Conservation (phyloP, 176 grass and related monocot species). For the Chloris gayana region DNA sequence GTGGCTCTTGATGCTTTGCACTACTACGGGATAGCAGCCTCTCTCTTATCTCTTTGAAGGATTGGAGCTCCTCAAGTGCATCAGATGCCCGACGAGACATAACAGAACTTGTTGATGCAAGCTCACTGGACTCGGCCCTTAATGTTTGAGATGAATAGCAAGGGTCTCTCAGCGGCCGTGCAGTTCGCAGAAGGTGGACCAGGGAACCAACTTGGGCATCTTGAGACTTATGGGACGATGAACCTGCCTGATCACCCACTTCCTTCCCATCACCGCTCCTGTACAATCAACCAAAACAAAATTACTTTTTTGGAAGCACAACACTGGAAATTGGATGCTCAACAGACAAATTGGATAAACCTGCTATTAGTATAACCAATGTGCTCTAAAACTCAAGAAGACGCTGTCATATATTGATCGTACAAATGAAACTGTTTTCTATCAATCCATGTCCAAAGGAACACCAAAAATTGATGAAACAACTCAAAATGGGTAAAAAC, state of each 20-base stretch:
- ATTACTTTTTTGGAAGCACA: not conserved
- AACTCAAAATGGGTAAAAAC: not conserved
- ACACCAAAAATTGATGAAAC: not conserved
- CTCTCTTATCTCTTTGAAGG: conserved; percentile 71
- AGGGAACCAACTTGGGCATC: conserved; percentile 79
- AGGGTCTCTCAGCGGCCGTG: conserved; percentile 63
- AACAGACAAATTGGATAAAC: not conserved
- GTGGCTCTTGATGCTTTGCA: conserved; percentile 35
- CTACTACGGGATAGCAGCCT: conserved; percentile 61
- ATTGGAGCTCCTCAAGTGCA: conserved; percentile 69
- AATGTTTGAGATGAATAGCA: conserved; percentile 56
- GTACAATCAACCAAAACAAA: not conserved
- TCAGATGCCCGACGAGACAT: conserved; percentile 68
- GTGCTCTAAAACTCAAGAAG: not conserved
- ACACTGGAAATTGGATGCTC: not conserved
- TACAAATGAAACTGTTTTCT: conserved; percentile 14
- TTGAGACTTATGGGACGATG: conserved; percentile 79
- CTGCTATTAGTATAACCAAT: not conserved
- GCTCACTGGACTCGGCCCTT: conserved; percentile 45
- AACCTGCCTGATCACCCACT: conserved; percentile 46
- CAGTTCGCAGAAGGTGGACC: conserved; percentile 67
- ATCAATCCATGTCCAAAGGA: not conserved
- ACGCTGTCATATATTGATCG: not conserved
- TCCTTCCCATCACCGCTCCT: conserved; percentile 82
- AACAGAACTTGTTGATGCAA: conserved; percentile 49